Base-by-base conservation (phyloP, 371 early-diverging fungal species). In the Mucor irregularis region DNA sequence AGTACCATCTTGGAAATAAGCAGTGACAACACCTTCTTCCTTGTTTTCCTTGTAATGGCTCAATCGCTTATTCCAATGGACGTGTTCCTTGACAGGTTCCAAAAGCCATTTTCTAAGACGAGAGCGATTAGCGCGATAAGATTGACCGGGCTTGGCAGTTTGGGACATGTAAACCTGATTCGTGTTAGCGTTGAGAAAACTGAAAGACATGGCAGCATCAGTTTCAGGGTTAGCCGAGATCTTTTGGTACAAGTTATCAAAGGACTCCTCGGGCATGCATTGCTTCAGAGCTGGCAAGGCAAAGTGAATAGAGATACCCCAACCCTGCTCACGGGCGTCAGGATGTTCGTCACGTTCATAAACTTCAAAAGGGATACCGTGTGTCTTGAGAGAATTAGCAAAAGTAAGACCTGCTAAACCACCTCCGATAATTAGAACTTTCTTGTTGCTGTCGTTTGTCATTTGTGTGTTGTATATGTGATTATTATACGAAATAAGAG, bases 361-460 rank as follows among this genome's bases (percentile, higher is more conserved):
- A 8, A 75, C 24, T 25, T 58, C 47, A 40, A 43, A 66, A 2
- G 62, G 60, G 8, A 75, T 47, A 24, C 54, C 56, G 28, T 67
- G 46, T 9, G 49, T 35, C 30, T 69, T 33, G 2, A 71, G 49
- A 4, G 56, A 44, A 35, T 69, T 58, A 14, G 72, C 72, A 1
- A 69, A 50, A 16, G 66, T 35, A 10, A 75, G 59, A n/a, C 76
- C 72, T 9, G 72, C 44, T n/a, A 64, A 56, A 29, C 76, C 76
- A 29, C 34, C 72, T 14, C 72, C 72, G 9, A 72, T 43, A 44
- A 75, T 75, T 10, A 72, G 43, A 21, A 74, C 60, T 13, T 53
- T 49, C 21, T 37, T 37, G 16, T 37, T 37, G 37, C 21, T 39
- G 5, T n/a, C n/a, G n/a, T n/a, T n/a, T n/a, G n/a, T n/a, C n/a